Evolutionary conservation across 495 filamentous ascomycete genomes (phyloP).

Genomic region (Penicillium crystallinum): DNA sequence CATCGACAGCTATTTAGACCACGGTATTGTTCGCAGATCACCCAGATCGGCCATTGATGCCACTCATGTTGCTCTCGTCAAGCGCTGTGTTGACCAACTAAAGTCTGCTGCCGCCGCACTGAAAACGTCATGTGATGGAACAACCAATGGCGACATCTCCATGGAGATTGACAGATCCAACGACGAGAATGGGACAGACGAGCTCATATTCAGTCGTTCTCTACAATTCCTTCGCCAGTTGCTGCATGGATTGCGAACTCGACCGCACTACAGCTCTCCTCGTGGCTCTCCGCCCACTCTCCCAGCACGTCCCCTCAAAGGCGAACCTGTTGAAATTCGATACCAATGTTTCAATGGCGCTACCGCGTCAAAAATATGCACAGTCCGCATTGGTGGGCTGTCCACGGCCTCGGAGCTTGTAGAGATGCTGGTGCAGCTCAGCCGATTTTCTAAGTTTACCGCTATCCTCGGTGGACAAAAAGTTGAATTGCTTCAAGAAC

Average conservation of each 20-base stretch:
- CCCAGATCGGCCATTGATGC: constrained; percentile 49
- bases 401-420: constrained; percentile 65
- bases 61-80: constrained; percentile 74
- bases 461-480: constrained; percentile 47
- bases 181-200: constrained; percentile 44
- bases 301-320: constrained; percentile 42
- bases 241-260: constrained; percentile 47
- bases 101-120: constrained; percentile 60
- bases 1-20: constrained; percentile 70
- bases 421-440: constrained; percentile 56
- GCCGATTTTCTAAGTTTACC: constrained; percentile 65
- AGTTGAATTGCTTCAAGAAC: constrained; percentile 40
- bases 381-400: constrained; percentile 57
- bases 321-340: constrained; percentile 58
- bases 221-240: constrained; percentile 55
- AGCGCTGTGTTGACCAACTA: constrained; percentile 72
- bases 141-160: constrained; percentile 37
- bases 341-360: constrained; percentile 69
- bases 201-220: constrained; percentile 61
- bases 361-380: constrained; percentile 49
- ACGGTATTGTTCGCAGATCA: constrained; percentile 34
- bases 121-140: constrained; percentile 40
- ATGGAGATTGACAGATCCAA: constrained; percentile 46
- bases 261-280: constrained; percentile 50
- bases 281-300: constrained; percentile 33